These are phyloP conservation scores for Pulveroboletus sp. DNA, from an alignment of 768 basidiomycete genomes.

Conservation along the genomic window DNA sequence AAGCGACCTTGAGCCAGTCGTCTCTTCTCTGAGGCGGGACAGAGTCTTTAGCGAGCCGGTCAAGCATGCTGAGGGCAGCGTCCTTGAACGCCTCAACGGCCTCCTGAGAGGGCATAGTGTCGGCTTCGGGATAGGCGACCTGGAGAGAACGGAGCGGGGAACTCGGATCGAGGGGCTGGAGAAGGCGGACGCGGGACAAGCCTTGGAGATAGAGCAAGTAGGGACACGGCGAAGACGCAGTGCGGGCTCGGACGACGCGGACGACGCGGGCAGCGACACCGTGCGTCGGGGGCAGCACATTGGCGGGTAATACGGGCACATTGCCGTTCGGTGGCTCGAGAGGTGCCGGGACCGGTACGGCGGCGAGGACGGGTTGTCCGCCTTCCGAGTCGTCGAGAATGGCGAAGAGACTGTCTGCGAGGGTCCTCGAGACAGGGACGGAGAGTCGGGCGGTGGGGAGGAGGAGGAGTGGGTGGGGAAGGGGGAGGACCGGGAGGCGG, in stretches of 20 bases:
- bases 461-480: conserved; percentile 69
- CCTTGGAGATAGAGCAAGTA: conserved; percentile 73
- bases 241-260: conserved; percentile 62
- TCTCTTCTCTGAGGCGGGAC: conserved; percentile 51
- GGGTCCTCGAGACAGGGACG: conserved; percentile 55
- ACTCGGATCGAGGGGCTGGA: conserved; percentile 34
- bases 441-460: conserved; percentile 70
- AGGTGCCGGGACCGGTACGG: conserved; percentile 46
- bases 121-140: conserved; percentile 44
- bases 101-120: conserved; percentile 47
- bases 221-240: conserved; percentile 40
- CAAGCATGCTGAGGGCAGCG: conserved; percentile 61
- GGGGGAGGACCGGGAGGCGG: conserved; percentile 63
- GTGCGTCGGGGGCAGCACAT: conserved; percentile 43
- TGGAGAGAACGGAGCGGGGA: conserved; percentile 32
- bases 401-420: conserved; percentile 62
- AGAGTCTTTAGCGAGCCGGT: conserved; percentile 50
- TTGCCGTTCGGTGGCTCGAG: conserved; percentile 16
- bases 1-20: conserved; percentile 62
- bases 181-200: conserved; percentile 58
- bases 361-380: conserved; percentile 61
- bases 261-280: conserved; percentile 71
- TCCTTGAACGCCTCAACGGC: conserved; percentile 64
- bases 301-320: background rate
- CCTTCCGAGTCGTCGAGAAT: conserved; percentile 67